Evolutionary conservation across 108 stramenopile genomes (phyloP).

Genomic region (Nitzschia sp.): DNA sequence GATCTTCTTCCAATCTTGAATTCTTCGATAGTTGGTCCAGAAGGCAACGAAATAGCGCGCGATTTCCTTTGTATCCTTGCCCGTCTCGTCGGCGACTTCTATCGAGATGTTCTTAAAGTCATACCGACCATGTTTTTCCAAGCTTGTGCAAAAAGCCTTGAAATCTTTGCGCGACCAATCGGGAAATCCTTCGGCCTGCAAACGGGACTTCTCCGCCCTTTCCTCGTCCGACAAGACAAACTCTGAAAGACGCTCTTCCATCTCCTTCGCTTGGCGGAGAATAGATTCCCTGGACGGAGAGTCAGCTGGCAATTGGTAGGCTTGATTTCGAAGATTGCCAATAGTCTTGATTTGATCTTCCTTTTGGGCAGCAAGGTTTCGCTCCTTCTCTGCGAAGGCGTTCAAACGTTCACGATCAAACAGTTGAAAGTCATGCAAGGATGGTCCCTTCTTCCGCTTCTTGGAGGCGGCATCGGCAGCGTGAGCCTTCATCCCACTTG

Average conservation of each 20-base stretch:
- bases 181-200: conserved; percentile 89
- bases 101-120: conserved; percentile 68
- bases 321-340: conserved; percentile 62
- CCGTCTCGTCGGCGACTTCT: conserved; percentile 85
- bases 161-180: conserved; percentile 95
- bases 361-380: conserved; percentile 65
- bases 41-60: conserved; percentile 90
- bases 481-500: conserved; percentile 67
- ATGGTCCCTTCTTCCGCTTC: conserved; percentile 85
- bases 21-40: conserved; percentile 83
- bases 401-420: conserved; percentile 85
- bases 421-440: conserved; percentile 94
- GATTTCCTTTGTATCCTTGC: conserved; percentile 86
- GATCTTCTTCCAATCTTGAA: conserved; percentile 86
- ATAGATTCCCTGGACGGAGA: conserved; percentile 17
- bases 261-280: conserved; percentile 52
- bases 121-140: conserved; percentile 94
- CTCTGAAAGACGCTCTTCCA: conserved; percentile 62
- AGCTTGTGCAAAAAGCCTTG: conserved; percentile 79
- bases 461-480: conserved; percentile 80
- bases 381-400: conserved; percentile 76
- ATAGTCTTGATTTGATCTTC: conserved; percentile 72
- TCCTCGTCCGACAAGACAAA: conserved; percentile 61
- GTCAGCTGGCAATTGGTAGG: conserved; percentile 27
- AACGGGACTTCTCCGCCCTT: conserved; percentile 56